Percentiles rank a stretch among this genome's conserved stretches.
Conservation (phyloP, 2,329 filamentous ascomycete species). For the Aspergillus amoenus region DNA sequence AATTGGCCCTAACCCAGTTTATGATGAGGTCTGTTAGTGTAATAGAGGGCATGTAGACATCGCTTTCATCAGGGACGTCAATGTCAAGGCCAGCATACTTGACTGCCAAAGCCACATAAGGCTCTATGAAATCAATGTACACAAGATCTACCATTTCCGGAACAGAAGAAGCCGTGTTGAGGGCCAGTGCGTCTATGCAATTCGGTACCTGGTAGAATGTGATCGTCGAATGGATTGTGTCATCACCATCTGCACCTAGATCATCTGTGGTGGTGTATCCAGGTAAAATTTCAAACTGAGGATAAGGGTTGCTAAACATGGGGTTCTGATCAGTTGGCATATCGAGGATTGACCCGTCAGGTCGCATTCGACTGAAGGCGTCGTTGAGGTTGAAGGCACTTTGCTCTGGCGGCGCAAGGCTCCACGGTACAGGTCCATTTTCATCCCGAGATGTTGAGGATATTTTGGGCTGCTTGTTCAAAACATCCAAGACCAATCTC, state of each 20-base stretch:
- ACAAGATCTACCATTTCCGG: conserved; percentile 81
- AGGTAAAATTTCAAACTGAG: conserved; percentile 50
- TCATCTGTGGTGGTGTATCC: conserved; percentile 93
- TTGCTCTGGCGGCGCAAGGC: conserved; percentile 49
- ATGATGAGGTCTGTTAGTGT: conserved; percentile 59
- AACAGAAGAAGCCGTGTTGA: conserved; percentile 37
- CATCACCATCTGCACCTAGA: conserved; percentile 79
- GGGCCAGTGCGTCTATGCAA: conserved; percentile 70
- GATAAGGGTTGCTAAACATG: conserved; percentile 16
- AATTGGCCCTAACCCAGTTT: conserved; percentile 60
- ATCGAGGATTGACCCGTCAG: neutral
- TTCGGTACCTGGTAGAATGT: conserved; percentile 78
- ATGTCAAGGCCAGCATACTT: conserved; percentile 58
- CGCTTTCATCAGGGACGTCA: conserved; percentile 49
- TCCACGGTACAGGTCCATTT: conserved; percentile 20
- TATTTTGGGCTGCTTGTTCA: conserved; percentile 59
- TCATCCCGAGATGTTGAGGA: conserved; percentile 26
- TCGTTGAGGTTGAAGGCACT: conserved; percentile 25
- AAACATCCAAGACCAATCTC: conserved; percentile 60
- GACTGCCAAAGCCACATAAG: conserved; percentile 74
- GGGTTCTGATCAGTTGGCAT: conserved; percentile 27
- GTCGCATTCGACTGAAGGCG: neutral
- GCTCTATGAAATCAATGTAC: conserved; percentile 87
- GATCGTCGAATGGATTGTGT: conserved; percentile 77
- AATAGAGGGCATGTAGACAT: conserved; percentile 52